Percentiles rank a stretch among this genome's conserved stretches.
phyloP scores from a whole-genome alignment of 768 basidiomycete species.

The Phylloporus sp. region DNA sequence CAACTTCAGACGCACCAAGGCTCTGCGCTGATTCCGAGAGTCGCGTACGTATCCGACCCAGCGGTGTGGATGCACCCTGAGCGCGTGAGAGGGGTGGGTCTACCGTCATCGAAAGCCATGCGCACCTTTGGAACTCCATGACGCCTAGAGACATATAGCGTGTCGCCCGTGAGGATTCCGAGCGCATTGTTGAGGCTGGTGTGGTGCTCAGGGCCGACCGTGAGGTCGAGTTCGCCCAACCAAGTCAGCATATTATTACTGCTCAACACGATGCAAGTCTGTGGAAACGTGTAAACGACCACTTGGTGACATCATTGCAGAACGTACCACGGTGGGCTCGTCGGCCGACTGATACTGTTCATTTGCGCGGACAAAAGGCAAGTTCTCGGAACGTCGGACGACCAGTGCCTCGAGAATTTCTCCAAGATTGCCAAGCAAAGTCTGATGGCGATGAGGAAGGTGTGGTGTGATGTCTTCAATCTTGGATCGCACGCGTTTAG shows the following conservation, averaged over 20 bases:
- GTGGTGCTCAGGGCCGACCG: conserved; percentile 25
- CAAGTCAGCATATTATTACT: conserved; percentile 42
- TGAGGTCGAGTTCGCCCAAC: conserved; percentile 37
- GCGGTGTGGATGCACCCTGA: conserved; percentile 81
- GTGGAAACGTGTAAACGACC: conserved; percentile 13
- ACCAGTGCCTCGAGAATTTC: conserved; percentile 31
- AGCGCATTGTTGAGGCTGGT: conserved; percentile 38
- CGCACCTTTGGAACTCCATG: conserved; percentile 48
- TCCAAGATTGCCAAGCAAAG: conserved; percentile 22
- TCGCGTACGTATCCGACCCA: conserved; percentile 66
- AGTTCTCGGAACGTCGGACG: conserved; percentile 27
- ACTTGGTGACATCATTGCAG: not conserved
- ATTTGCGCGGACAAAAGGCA: conserved; percentile 27
- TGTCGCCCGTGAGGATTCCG: conserved; percentile 45
- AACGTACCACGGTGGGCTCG: conserved; percentile 27
- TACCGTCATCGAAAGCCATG: conserved; percentile 6
- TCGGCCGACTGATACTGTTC: conserved; percentile 12
- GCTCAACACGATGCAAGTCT: conserved; percentile 52
- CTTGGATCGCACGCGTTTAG: conserved; percentile 23
- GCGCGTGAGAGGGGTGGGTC: conserved; percentile 20
- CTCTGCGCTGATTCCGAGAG: conserved; percentile 63
- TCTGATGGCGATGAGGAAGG: conserved; percentile 26
- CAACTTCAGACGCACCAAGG: conserved; percentile 43
- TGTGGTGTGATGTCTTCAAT: conserved; percentile 31
- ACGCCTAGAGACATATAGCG: conserved; percentile 55